These are phyloP conservation scores for Ustanciosporium gigantosporum DNA, from an alignment of 1,284 basidiomycete species.

Conservation along the genomic window DNA sequence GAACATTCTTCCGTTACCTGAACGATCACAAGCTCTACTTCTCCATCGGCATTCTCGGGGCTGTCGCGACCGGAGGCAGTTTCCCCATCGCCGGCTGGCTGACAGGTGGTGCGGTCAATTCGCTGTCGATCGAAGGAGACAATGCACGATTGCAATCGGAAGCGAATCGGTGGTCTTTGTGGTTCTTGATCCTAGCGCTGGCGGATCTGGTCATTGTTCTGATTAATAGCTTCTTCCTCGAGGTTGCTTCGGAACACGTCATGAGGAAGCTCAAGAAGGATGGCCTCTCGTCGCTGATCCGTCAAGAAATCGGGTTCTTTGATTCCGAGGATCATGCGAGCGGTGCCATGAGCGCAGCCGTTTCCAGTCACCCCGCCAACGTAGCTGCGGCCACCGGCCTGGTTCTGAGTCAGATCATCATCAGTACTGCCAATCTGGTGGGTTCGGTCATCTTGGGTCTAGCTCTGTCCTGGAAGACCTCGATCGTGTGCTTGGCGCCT, in stretches of 20 bases:
- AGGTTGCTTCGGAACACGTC: conserved; percentile 51
- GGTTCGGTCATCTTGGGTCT: conserved; percentile 62
- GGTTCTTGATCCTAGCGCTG: conserved; percentile 49
- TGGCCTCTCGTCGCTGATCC: conserved; percentile 44
- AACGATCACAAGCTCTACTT: conserved; percentile 35
- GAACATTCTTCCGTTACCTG: conserved; percentile 25
- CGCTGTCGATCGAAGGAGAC: conserved; percentile 45
- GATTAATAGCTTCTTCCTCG: conserved; percentile 53
- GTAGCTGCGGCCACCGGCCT: conserved; percentile 62
- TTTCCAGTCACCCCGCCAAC: conserved; percentile 59
- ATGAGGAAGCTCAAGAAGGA: conserved; percentile 43
- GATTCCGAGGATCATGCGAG: conserved; percentile 57
- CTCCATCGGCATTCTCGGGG: conserved; percentile 32
- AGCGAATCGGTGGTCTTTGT: conserved; percentile 44
- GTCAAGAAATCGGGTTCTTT: conserved; percentile 58
- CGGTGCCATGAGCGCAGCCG: conserved; percentile 62
- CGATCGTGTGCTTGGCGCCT: conserved; percentile 59
- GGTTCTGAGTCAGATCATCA: conserved; percentile 61
- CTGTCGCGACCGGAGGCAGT: conserved; percentile 52
- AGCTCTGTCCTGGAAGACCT: conserved; percentile 60
- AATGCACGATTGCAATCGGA: conserved; percentile 18
- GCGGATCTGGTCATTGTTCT: conserved; percentile 38
- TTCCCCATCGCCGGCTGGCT: conserved; percentile 62
- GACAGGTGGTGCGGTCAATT: conserved; percentile 48
- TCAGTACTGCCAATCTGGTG: conserved; percentile 55